Conservation (phyloP, 1,284 basidiomycete species). For the Gymnopus androsaceus region DNA sequence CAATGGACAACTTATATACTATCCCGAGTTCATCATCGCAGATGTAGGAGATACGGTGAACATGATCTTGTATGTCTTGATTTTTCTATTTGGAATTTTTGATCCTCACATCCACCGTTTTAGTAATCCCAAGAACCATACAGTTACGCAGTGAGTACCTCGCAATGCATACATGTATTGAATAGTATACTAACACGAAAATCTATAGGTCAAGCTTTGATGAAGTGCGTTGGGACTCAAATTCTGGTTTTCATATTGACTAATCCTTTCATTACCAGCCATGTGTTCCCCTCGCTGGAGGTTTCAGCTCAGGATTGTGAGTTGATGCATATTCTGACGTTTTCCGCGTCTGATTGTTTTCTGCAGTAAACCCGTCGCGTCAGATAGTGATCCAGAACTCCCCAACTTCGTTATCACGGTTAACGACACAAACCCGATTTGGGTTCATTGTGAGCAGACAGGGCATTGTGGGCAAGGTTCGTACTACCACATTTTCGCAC, state of each 20-base stretch:
- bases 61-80: slow-evolving; percentile 18
- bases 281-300: slow-evolving; percentile 42
- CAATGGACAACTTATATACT: slow-evolving; percentile 12
- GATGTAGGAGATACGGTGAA: slow-evolving; percentile 16
- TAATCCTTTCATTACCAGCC: slow-evolving; percentile 38
- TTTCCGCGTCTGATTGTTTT: neutral
- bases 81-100: neutral
- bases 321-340: slow-evolving; percentile 20
- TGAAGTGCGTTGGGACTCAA: slow-evolving; percentile 2
- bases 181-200: neutral
- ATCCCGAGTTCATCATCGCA: slow-evolving; percentile 18
- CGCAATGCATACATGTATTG: neutral
- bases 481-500: slow-evolving; percentile 16
- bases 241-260: slow-evolving; percentile 27
- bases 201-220: slow-evolving; percentile 15
- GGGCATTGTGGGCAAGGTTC: slow-evolving; percentile 19
- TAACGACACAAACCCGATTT: slow-evolving; percentile 36
- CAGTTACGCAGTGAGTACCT: slow-evolving; percentile 44
- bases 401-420: slow-evolving; percentile 26
- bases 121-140: slow-evolving; percentile 47
- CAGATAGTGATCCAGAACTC: slow-evolving; percentile 3
- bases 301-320: slow-evolving; percentile 51
- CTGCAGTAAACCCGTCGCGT: neutral
- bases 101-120: neutral
- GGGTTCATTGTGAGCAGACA: slow-evolving; percentile 43